phyloP scores from a whole-genome alignment of 768 basidiomycete species.

The Auriculariales sp. region DNA sequence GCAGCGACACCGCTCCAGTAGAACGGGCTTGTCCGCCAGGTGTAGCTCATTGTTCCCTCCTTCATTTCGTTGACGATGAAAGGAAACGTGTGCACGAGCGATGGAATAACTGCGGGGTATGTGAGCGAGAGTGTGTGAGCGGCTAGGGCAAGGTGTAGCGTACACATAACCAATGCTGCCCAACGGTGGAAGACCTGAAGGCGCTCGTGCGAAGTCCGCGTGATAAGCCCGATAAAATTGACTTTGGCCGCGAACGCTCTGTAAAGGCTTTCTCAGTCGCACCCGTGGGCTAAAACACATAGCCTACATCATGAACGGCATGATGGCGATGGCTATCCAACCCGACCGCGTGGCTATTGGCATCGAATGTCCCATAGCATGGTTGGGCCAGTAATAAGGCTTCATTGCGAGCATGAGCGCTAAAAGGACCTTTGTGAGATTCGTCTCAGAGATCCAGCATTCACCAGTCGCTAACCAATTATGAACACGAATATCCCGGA shows the following conservation, averaged over 20 bases:
- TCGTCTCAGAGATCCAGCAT: neutral
- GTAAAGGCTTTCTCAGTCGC: neutral
- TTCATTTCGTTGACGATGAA: slow-evolving; percentile 16
- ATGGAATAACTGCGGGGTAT: slow-evolving; percentile 19
- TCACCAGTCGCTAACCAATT: slow-evolving; percentile 8
- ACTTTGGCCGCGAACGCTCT: slow-evolving; percentile 23
- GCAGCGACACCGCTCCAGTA: slow-evolving; percentile 22
- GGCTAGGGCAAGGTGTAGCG: slow-evolving; percentile 5
- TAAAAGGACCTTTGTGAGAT: neutral
- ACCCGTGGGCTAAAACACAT: too few species aligned
- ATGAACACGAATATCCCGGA: slow-evolving; percentile 13
- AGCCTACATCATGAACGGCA: slow-evolving; percentile 25
- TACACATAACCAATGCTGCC: slow-evolving; percentile 21
- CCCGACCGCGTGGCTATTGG: slow-evolving; percentile 18
- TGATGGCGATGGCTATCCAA: slow-evolving; percentile 22
- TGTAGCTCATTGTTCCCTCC: slow-evolving; percentile 12
- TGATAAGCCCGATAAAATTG: slow-evolving; percentile 18
- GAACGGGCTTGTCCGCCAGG: slow-evolving; percentile 11
- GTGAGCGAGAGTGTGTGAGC: slow-evolving; percentile 19
- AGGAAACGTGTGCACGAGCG: slow-evolving; percentile 21
- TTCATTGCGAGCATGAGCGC: slow-evolving; percentile 14
- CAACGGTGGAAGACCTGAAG: slow-evolving; percentile 24
- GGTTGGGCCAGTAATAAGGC: slow-evolving; percentile 19
- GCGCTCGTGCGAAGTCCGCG: slow-evolving; percentile 21
- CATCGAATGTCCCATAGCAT: slow-evolving; percentile 17